These are phyloP conservation scores for Aphanomyces cochlioides DNA, from an alignment of 352 stramenopile species.

Conservation along the genomic window DNA sequence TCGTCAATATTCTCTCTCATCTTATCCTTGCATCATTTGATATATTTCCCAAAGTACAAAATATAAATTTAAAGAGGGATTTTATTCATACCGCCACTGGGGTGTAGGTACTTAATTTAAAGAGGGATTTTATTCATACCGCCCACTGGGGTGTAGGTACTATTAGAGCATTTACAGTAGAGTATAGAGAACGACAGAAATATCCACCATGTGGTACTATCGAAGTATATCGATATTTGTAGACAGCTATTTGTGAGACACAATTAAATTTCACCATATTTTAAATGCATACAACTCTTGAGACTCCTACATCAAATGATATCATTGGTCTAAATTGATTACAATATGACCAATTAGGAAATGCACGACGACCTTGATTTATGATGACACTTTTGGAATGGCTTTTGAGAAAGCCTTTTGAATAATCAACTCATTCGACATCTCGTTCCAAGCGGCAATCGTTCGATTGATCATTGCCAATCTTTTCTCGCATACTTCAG, in stretches of 20 bases:
- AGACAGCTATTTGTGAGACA: background rate
- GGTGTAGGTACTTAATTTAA: too few species aligned
- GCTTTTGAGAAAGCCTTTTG: background rate
- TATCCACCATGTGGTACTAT: background rate
- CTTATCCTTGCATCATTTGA: too few species aligned
- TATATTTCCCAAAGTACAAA: too few species aligned
- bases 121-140: too few species aligned
- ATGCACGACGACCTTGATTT: background rate
- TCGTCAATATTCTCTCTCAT: too few species aligned
- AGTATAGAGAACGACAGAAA: constrained; percentile 10
- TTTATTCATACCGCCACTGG: too few species aligned
- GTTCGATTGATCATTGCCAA: constrained; percentile 7
- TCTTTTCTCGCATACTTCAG: background rate
- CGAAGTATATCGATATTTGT: background rate
- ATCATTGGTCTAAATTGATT: background rate
- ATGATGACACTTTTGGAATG: background rate
- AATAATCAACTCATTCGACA: background rate
- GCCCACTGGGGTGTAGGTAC: too few species aligned
- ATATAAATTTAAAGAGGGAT: too few species aligned
- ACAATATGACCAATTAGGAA: background rate
- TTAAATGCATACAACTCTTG: background rate
- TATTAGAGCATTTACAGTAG: too few species aligned
- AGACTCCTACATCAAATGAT: background rate
- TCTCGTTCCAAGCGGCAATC: constrained; percentile 3
- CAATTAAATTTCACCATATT: background rate